Evolutionary conservation across 805 yeast genomes (phyloP).

Genomic region (Wickerhamiella hasegawae): DNA sequence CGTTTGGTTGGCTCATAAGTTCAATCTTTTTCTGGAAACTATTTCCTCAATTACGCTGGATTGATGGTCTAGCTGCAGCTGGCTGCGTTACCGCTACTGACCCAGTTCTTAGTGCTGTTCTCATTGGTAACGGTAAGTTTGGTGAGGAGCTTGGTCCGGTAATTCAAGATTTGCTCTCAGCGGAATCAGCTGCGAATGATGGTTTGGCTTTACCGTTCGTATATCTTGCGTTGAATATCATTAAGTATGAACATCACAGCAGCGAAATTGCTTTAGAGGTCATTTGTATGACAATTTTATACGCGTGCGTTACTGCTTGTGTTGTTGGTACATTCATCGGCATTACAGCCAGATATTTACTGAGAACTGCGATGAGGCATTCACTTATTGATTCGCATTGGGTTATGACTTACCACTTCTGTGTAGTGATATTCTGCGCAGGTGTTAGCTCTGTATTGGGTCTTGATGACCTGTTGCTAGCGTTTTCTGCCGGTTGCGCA

Average conservation of each 20-base stretch:
- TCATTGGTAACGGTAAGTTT: constrained; percentile 52
- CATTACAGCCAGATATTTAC: constrained; percentile 30
- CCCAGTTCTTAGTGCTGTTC: constrained; percentile 56
- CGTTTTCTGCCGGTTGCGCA: constrained; percentile 58
- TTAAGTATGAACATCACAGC: constrained; percentile 30
- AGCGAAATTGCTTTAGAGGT: constrained; percentile 44
- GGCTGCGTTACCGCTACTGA: constrained; percentile 70
- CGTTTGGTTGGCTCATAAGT: constrained; percentile 50
- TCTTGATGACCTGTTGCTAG: constrained; percentile 53
- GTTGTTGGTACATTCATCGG: constrained; percentile 42
- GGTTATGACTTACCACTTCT: constrained; percentile 60
- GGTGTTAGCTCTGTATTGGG: constrained; percentile 51
- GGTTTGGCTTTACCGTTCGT: constrained; percentile 49
- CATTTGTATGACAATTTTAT: constrained; percentile 42
- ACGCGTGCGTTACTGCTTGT: constrained; percentile 47
- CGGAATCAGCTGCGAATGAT: constrained; percentile 65
- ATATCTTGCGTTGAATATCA: constrained; percentile 38
- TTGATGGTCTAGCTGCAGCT: constrained; percentile 41
- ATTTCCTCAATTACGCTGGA: constrained; percentile 39
- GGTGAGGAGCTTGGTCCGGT: constrained; percentile 46
- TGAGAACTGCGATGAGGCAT: constrained; percentile 36
- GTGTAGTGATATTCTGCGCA: constrained; percentile 54
- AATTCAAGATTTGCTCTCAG: constrained; percentile 42
- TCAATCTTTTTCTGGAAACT: constrained; percentile 47
- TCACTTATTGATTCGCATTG: constrained; percentile 38